Conservation (phyloP, 2,329 filamentous ascomycete genomes). For the Colletotrichum siamense region DNA sequence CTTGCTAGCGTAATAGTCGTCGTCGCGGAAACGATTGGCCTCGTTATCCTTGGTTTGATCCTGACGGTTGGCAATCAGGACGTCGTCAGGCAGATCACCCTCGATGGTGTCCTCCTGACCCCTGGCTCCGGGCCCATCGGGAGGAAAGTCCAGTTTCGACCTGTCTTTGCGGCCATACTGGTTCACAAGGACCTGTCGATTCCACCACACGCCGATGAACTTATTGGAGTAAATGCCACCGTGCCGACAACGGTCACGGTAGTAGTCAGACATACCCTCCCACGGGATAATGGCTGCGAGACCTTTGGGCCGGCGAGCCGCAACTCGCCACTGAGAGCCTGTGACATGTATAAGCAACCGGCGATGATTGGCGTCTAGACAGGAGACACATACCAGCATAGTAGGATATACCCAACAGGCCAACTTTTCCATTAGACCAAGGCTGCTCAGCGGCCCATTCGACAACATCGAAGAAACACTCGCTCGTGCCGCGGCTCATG, state of each 20-base stretch:
- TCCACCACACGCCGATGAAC: slow-evolving; percentile 71
- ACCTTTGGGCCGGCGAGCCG: slow-evolving; percentile 50
- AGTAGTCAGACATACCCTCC: slow-evolving; percentile 62
- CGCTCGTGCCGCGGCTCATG: slow-evolving; percentile 53
- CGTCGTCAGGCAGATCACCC: slow-evolving; percentile 60
- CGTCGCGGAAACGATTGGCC: slow-evolving; percentile 62
- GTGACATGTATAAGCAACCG: slow-evolving; percentile 19
- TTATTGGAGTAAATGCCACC: slow-evolving; percentile 65
- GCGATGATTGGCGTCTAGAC: too few species aligned
- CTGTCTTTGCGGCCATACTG: slow-evolving; percentile 68
- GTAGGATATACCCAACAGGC: slow-evolving; percentile 53
- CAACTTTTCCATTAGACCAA: slow-evolving; percentile 55
- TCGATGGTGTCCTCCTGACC: slow-evolving; percentile 60
- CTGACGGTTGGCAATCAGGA: slow-evolving; percentile 51
- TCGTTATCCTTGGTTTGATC: slow-evolving; percentile 54
- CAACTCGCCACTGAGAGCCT: slow-evolving; percentile 53
- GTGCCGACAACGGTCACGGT: slow-evolving; percentile 63
- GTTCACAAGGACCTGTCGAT: slow-evolving; percentile 69
- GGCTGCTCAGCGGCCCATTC: slow-evolving; percentile 53
- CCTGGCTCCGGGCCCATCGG: slow-evolving; percentile 33
- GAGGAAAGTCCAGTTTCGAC: slow-evolving; percentile 17
- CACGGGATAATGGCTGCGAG: slow-evolving; percentile 53
- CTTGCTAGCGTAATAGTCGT: slow-evolving; percentile 68
- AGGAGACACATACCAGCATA: slow-evolving; percentile 37
- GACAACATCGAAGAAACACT: slow-evolving; percentile 54